Conservation (phyloP, 2,329 filamentous ascomycete species). For the Lecanosticta acicola region DNA sequence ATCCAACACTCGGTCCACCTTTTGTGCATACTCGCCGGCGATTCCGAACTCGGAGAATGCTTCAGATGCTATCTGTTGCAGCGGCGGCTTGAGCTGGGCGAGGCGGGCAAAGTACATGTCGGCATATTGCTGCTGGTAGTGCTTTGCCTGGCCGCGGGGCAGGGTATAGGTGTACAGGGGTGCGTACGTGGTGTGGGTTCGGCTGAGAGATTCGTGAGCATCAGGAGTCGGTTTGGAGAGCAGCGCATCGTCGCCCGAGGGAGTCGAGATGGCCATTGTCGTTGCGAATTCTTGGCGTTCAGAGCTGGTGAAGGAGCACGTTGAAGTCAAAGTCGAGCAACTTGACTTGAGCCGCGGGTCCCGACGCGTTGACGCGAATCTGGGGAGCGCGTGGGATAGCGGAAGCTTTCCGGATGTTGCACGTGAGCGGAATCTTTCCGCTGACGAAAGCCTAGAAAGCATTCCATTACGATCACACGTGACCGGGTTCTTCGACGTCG, state of each 20-base stretch:
- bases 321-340: too few relatives aligned
- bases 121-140: constrained; percentile 91
- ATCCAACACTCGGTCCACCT: constrained; percentile 84
- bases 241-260: constrained; percentile 18
- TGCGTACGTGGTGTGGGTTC: constrained; percentile 60
- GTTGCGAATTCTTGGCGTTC: too few relatives aligned
- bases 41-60: constrained; percentile 75
- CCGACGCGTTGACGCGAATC: too few relatives aligned
- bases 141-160: constrained; percentile 55
- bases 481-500: too few relatives aligned
- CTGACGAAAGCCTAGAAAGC: too few relatives aligned
- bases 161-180: constrained; percentile 71
- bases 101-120: constrained; percentile 97
- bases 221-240: constrained; percentile 29
- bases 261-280: constrained; percentile 19
- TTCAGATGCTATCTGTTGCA: constrained; percentile 66
- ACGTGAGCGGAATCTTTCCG: too few relatives aligned
- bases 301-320: too few relatives aligned
- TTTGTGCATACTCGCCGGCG: constrained; percentile 66
- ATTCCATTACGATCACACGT: too few relatives aligned
- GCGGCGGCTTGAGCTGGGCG: constrained; percentile 75
- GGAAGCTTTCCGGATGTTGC: too few relatives aligned
- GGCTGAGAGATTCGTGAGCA: constrained; percentile 43
- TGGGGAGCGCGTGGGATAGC: too few relatives aligned
- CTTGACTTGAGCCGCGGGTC: too few relatives aligned